Percentiles rank a stretch among this genome's conserved stretches.
Evolutionary conservation across 164 flowering plant genomes (phyloP).

Genomic region (Kalanchoe fedtschenkoi): DNA sequence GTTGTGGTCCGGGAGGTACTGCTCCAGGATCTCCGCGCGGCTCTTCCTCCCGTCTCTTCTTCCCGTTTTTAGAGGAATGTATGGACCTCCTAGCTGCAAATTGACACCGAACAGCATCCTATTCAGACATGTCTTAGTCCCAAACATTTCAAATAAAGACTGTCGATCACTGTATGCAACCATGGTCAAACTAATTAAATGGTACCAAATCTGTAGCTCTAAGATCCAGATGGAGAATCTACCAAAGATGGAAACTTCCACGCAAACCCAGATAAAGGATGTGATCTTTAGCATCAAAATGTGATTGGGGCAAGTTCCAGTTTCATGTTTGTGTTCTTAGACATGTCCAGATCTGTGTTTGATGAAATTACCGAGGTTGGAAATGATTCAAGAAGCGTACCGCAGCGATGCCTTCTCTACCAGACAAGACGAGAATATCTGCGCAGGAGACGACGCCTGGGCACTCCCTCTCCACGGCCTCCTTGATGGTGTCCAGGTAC

Average conservation of each 20-base stretch:
- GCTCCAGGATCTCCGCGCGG: constrained; percentile 72
- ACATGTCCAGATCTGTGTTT: background rate
- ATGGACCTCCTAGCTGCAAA: constrained; percentile 88
- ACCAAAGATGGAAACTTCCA: background rate
- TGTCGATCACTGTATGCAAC: too few species aligned
- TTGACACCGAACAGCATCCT: background rate
- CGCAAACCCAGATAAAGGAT: background rate
- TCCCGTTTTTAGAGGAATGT: constrained; percentile 85
- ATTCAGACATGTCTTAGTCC: background rate
- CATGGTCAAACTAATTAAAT: background rate
- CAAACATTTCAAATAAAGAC: too few species aligned
- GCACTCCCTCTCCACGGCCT: constrained; percentile 96
- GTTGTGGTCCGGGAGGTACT: constrained; percentile 93
- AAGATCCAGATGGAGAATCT: background rate
- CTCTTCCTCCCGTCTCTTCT: constrained; percentile 96
- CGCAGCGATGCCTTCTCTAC: constrained; percentile 88
- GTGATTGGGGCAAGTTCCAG: background rate
- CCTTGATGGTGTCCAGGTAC: constrained; percentile 80
- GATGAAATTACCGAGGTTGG: too few species aligned
- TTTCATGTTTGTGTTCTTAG: too few species aligned
- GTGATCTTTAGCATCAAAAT: background rate
- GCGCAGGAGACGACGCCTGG: constrained; percentile 94
- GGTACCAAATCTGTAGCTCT: background rate
- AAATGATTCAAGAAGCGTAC: constrained; percentile 19
- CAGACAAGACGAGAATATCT: constrained; percentile 88